Percentiles rank a stretch among this genome's conserved stretches.
Conservation (phyloP, 225 moss, liverwort and hornwort species). For the Bryoerythrophyllum caledonicum region DNA sequence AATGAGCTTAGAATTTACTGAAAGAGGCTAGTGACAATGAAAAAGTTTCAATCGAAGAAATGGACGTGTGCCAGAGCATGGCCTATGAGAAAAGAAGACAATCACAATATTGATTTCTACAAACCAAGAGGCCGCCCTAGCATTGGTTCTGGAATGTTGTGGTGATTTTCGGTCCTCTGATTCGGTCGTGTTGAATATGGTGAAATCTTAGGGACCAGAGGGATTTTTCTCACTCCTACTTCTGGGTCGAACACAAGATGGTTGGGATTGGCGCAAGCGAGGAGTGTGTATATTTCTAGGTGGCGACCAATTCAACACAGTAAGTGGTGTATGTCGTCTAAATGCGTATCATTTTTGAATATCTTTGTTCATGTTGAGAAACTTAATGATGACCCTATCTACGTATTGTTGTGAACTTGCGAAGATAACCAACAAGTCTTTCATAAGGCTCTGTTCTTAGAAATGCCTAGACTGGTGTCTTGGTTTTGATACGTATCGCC, state of each 20-base stretch:
- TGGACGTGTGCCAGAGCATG: too few species aligned
- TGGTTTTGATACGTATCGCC: slow-evolving; percentile 1
- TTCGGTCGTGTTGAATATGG: slow-evolving; percentile 14
- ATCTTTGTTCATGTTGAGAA: neutral
- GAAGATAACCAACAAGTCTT: neutral
- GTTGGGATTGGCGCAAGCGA: slow-evolving; percentile 72
- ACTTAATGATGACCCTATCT: neutral
- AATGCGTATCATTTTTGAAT: neutral
- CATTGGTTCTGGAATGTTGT: too few species aligned
- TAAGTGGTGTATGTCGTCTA: slow-evolving; percentile 26
- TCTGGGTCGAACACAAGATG: slow-evolving; percentile 52
- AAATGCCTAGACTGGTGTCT: neutral
- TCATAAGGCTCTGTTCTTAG: neutral
- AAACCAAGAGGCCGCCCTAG: too few species aligned
- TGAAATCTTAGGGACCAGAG: slow-evolving; percentile 60
- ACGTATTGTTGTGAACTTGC: neutral
- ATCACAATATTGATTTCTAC: too few species aligned
- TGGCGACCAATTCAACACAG: slow-evolving; percentile 77
- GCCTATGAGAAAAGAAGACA: too few species aligned
- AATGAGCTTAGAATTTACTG: too few species aligned
- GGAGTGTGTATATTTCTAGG: slow-evolving; percentile 80
- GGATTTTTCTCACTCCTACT: slow-evolving; percentile 67
- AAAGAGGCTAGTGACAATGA: too few species aligned
- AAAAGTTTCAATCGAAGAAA: too few species aligned
- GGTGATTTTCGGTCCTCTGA: neutral